Percentiles rank a stretch among this genome's conserved stretches.
phyloP scores from a whole-genome alignment of 2,329 filamentous ascomycete genomes.

The Hymenoscyphus repandus region DNA sequence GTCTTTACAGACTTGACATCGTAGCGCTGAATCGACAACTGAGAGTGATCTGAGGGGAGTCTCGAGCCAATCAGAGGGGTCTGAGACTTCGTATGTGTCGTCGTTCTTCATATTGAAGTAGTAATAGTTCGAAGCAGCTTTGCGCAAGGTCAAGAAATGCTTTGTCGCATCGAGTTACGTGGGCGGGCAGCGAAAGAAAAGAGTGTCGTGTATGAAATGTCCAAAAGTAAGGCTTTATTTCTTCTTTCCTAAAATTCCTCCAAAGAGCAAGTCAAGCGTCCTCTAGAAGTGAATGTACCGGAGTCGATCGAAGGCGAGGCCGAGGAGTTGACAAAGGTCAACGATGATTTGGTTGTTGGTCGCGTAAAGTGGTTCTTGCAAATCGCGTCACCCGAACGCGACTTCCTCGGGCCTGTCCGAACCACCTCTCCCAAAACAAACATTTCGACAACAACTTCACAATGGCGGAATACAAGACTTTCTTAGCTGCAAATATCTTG shows the following conservation, averaged over 20 bases:
- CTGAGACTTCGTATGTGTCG: conserved; percentile 46
- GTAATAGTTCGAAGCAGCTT: neutral
- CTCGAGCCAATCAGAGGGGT: conserved; percentile 79
- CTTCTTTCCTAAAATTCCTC: neutral
- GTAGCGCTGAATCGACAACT: conserved; percentile 74
- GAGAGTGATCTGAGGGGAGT: conserved; percentile 64
- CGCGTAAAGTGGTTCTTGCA: conserved; percentile 26
- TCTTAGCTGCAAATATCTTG: conserved; percentile 31
- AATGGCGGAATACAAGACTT: conserved; percentile 32
- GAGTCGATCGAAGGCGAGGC: neutral
- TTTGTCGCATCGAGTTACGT: no score
- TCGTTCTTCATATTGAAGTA: conserved; percentile 7
- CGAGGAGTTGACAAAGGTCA: neutral
- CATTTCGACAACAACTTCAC: conserved; percentile 6
- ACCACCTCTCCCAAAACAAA: neutral
- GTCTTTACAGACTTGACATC: conserved; percentile 97
- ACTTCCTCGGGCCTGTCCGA: conserved; percentile 1
- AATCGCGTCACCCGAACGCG: conserved; percentile 11
- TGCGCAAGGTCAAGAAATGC: neutral
- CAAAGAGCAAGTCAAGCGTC: neutral
- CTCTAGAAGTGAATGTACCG: neutral
- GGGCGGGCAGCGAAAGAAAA: neutral
- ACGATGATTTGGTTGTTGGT: conserved; percentile 10
- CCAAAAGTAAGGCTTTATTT: neutral
- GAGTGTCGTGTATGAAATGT: neutral